These are phyloP conservation scores for Cordyceps fumosorosea DNA, from an alignment of 2,329 filamentous ascomycete species.

Conservation along the genomic window DNA sequence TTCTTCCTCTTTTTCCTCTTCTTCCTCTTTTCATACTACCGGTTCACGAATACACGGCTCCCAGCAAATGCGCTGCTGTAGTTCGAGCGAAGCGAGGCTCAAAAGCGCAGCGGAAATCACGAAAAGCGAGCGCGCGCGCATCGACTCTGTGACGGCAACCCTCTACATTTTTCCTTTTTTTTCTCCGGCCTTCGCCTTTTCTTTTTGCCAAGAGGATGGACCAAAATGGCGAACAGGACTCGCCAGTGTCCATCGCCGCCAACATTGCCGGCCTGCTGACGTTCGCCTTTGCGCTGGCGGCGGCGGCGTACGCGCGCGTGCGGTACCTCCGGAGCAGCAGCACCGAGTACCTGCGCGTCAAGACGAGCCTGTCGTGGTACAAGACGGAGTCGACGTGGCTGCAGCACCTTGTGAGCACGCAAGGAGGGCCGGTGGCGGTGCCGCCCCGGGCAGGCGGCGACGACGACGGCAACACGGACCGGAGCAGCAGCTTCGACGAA, in stretches of 20 bases:
- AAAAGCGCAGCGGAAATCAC: not conserved
- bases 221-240: conserved; percentile 27
- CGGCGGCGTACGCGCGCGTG: conserved; percentile 37
- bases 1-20: not conserved
- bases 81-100: not conserved
- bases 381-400: conserved; percentile 43
- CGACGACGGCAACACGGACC: conserved; percentile 15
- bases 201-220: conserved; percentile 16
- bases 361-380: conserved; percentile 40
- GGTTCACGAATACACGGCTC: too few relatives aligned
- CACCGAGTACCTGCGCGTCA: conserved; percentile 41
- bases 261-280: conserved; percentile 40
- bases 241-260: conserved; percentile 38
- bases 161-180: too few relatives aligned
- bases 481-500: not conserved
- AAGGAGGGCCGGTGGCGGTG: conserved; percentile 16
- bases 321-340: conserved; percentile 40
- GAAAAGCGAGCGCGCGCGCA: not conserved
- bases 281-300: conserved; percentile 39
- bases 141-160: too few relatives aligned
- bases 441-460: conserved; percentile 12
- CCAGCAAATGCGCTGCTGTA: not conserved
- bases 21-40: not conserved
- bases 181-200: too few relatives aligned
- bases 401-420: conserved; percentile 31